Conservation (phyloP, 768 basidiomycete species). For the Tulasnella sp. region DNA sequence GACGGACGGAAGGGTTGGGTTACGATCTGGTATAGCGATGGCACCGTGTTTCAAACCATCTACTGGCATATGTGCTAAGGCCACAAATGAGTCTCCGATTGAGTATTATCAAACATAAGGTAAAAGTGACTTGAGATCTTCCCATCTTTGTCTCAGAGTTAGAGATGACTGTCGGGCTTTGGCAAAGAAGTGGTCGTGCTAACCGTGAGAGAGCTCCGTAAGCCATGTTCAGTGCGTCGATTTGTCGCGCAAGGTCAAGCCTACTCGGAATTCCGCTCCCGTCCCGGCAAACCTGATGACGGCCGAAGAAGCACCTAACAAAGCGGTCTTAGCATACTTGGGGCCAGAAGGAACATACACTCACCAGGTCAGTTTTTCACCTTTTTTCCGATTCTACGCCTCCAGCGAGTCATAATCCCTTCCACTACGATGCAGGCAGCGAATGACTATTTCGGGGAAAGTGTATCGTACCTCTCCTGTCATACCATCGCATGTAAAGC, state of each 20-base stretch:
- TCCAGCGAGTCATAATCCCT: neutral
- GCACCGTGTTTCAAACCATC: neutral
- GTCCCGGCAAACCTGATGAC: neutral
- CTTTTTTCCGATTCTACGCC: neutral
- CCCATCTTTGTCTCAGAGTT: neutral
- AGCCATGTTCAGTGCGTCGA: neutral
- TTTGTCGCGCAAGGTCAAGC: too few relatives aligned
- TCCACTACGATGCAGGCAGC: slow-evolving; percentile 9
- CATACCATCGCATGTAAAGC: slow-evolving; percentile 30
- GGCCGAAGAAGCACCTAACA: neutral
- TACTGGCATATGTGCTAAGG: neutral
- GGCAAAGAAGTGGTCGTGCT: neutral
- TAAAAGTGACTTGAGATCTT: neutral
- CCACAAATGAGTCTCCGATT: neutral
- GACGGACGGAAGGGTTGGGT: neutral
- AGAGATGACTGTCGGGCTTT: neutral
- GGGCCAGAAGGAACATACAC: slow-evolving; percentile 35
- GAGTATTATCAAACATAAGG: neutral
- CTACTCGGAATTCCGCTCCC: neutral
- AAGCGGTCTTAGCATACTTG: slow-evolving; percentile 17
- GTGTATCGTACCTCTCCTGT: slow-evolving; percentile 17
- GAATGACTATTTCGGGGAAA: slow-evolving; percentile 23
- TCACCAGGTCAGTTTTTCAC: slow-evolving; percentile 23
- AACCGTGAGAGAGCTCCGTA: neutral
- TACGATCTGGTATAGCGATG: neutral